Conservation (phyloP, 179 eudicot genomes). For the Beta lomatogona region DNA sequence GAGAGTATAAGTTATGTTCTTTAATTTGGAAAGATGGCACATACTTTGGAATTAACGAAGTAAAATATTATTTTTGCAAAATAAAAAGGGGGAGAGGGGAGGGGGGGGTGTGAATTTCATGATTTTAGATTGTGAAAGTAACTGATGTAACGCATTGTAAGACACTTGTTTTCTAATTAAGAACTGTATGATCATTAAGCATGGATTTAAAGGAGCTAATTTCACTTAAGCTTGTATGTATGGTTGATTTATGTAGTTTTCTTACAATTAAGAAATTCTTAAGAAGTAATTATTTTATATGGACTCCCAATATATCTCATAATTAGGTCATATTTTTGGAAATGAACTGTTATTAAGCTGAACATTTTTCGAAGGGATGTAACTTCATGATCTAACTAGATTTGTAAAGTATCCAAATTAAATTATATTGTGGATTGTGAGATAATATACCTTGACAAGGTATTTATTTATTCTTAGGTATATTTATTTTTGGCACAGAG, state of each 20-base stretch:
- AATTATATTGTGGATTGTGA: not conserved
- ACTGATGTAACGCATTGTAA: no score
- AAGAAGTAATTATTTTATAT: not conserved
- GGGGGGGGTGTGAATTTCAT: no score
- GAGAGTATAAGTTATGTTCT: no score
- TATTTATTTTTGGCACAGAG: no score
- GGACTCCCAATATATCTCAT: not conserved
- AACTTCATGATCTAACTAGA: not conserved
- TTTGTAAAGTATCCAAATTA: not conserved
- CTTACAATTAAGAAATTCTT: not conserved
- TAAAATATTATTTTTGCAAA: not conserved
- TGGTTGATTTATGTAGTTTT: not conserved
- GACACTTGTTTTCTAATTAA: no score
- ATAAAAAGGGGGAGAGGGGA: no score
- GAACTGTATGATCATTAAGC: no score
- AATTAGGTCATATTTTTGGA: not conserved
- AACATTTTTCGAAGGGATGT: not conserved
- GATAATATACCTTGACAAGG: not conserved
- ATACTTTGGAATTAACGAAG: not conserved
- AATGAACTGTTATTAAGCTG: not conserved
- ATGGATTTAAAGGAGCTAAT: no score
- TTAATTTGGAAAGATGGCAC: not conserved
- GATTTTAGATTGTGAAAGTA: no score
- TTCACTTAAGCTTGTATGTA: no score
- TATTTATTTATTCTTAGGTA: no score